Evolutionary conservation across 1,139 yeast genomes (phyloP).

Genomic region (Nakaseomyces kungkrabaensis): DNA sequence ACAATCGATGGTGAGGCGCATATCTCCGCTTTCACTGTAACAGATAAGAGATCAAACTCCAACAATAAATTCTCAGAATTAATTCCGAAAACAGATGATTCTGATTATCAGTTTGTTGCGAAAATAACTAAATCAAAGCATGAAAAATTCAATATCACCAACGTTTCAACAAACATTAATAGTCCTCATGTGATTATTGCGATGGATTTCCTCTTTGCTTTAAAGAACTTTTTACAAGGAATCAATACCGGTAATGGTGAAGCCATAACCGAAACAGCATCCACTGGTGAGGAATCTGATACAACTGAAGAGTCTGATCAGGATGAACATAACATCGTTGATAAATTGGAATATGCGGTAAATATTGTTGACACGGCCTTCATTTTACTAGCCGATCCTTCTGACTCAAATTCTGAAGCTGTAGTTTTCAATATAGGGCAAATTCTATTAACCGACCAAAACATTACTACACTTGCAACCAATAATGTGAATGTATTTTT

Average conservation of each 20-base stretch:
- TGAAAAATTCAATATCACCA: slow-evolving; percentile 36
- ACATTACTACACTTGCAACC: slow-evolving; percentile 52
- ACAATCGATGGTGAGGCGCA: slow-evolving; percentile 52
- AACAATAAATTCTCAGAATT: slow-evolving; percentile 69
- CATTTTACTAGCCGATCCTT: slow-evolving; percentile 72
- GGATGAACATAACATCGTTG: slow-evolving; percentile 2
- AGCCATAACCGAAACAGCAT: slow-evolving; percentile 6
- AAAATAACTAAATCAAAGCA: slow-evolving; percentile 38
- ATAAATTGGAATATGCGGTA: slow-evolving; percentile 45
- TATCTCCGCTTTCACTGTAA: slow-evolving; percentile 65
- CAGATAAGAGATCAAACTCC: slow-evolving; percentile 55
- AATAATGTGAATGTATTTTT: slow-evolving; percentile 82
- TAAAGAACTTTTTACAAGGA: slow-evolving; percentile 43
- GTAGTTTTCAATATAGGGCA: slow-evolving; percentile 84
- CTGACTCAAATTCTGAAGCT: slow-evolving; percentile 65
- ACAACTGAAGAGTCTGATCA: slow-evolving; percentile 5
- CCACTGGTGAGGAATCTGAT: slow-evolving; percentile 28
- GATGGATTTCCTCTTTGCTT: slow-evolving; percentile 71
- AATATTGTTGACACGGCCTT: slow-evolving; percentile 74
- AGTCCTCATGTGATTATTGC: slow-evolving; percentile 77
- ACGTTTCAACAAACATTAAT: slow-evolving; percentile 58
- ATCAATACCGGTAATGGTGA: not conserved
- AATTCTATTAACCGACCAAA: slow-evolving; percentile 59
- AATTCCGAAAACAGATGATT: slow-evolving; percentile 59
- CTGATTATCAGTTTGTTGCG: slow-evolving; percentile 64